Conservation (phyloP, 2,329 filamentous ascomycete species). For the Cytospora chrysosperma region DNA sequence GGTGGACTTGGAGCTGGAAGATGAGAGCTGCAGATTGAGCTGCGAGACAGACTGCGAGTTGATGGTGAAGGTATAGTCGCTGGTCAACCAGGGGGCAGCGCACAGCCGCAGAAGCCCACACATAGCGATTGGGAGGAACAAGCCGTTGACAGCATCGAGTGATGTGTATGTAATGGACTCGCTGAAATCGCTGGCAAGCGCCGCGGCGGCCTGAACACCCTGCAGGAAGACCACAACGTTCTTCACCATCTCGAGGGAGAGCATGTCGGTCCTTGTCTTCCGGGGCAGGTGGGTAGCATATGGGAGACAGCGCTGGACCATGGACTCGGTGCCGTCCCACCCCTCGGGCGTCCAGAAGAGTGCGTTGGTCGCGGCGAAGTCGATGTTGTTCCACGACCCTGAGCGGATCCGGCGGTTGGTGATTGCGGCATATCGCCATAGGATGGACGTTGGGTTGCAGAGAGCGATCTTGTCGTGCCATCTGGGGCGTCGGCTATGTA, state of each 20-base stretch:
- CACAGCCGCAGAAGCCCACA: background rate
- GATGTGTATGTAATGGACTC: background rate
- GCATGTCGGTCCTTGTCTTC: background rate
- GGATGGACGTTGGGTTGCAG: background rate
- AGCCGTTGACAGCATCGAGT: background rate
- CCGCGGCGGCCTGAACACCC: background rate
- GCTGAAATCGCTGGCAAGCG: background rate
- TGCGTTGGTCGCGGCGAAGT: background rate
- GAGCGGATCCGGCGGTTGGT: background rate
- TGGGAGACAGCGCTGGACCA: background rate
- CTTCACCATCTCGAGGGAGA: constrained; percentile 2
- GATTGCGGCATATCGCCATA: constrained; percentile 7
- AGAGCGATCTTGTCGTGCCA: constrained; percentile 3
- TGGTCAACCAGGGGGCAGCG: background rate
- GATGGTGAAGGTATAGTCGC: background rate
- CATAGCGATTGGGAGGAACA: constrained; percentile 2
- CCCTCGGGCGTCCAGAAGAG: background rate
- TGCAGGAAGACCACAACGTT: background rate
- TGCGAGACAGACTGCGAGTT: background rate
- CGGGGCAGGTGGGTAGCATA: constrained; percentile 1
- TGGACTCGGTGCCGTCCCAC: background rate
- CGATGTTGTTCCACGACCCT: background rate
- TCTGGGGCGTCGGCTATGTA: background rate
- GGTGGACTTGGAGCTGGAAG: background rate
- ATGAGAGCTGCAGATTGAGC: background rate